A percentile compares a stretch with the other conserved stretches of the same genome.
phyloP scores from a whole-genome alignment of 2,329 filamentous ascomycete species.

The Fusarium oligoseptatum region DNA sequence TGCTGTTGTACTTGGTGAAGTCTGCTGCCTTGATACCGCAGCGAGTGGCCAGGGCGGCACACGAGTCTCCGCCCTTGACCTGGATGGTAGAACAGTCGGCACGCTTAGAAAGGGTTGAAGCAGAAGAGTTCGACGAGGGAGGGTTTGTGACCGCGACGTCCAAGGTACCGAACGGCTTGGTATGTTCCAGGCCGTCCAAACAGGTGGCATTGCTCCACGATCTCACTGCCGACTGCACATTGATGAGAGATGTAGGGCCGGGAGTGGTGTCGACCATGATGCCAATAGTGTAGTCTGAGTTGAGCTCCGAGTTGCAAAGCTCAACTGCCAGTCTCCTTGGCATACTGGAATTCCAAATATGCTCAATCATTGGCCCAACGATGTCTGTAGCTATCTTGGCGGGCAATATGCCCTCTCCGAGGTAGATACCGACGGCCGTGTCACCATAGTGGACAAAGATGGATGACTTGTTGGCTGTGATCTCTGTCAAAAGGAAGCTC shows the following conservation, averaged over 20 bases:
- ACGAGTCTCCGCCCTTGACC: too few relatives aligned
- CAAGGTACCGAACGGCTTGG: background rate
- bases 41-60: too few relatives aligned
- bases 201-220: background rate
- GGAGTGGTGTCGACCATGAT: background rate
- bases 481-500: background rate
- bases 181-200: background rate
- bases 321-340: background rate
- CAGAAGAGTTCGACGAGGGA: background rate
- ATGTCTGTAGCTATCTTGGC: background rate
- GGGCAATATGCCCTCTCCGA: background rate
- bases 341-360: background rate
- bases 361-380: background rate
- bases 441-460: background rate
- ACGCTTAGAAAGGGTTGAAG: too few relatives aligned
- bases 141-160: background rate
- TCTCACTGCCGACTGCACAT: background rate
- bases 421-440: background rate
- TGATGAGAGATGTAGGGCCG: background rate
- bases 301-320: background rate
- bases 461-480: background rate
- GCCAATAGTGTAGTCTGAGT: background rate
- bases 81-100: too few relatives aligned
- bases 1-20: too few relatives aligned
- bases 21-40: too few relatives aligned